Evolutionary conservation across 352 stramenopile species (phyloP).

Genomic region (Phytophthora chlamydospora): DNA sequence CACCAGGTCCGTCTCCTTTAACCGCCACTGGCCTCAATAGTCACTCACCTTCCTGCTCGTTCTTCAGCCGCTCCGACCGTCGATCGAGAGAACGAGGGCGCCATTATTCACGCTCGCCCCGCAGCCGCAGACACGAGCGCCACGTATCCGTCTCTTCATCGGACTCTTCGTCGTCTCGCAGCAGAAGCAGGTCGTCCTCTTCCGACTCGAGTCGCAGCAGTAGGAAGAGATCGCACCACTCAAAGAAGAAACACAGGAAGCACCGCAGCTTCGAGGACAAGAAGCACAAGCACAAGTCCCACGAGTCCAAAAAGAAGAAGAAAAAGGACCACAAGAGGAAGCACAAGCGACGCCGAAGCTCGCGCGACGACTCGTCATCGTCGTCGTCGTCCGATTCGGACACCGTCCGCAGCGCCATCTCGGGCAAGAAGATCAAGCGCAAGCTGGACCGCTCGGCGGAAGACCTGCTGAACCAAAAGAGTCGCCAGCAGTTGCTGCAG

Average conservation of each 20-base stretch:
- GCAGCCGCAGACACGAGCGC: conserved; percentile 28
- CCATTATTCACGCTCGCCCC: conserved; percentile 22
- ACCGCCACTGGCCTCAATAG: not conserved
- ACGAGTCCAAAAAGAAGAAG: conserved; percentile 42
- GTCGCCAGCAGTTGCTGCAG: conserved; percentile 79
- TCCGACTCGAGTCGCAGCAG: conserved; percentile 30
- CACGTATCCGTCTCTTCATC: conserved; percentile 19
- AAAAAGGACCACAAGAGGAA: conserved; percentile 50
- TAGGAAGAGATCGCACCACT: conserved; percentile 34
- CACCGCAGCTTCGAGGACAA: conserved; percentile 38
- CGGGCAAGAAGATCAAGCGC: conserved; percentile 88
- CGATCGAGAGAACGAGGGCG: conserved; percentile 19
- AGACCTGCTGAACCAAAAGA: conserved; percentile 73
- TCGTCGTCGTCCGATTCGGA: conserved; percentile 67
- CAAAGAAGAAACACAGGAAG: conserved; percentile 51
- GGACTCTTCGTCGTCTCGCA: conserved; percentile 34
- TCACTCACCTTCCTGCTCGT: conserved; percentile 2
- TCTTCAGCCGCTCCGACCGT: conserved; percentile 1
- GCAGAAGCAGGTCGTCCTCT: conserved; percentile 33
- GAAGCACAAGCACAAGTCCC: conserved; percentile 46
- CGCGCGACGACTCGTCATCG: conserved; percentile 35
- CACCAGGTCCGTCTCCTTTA: conserved; percentile 9
- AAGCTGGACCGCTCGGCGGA: conserved; percentile 63
- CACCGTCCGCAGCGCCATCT: conserved; percentile 80
- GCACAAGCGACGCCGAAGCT: conserved; percentile 42